Base-by-base conservation (phyloP, 2,329 filamentous ascomycete genomes). In the Beauveria australis region DNA sequence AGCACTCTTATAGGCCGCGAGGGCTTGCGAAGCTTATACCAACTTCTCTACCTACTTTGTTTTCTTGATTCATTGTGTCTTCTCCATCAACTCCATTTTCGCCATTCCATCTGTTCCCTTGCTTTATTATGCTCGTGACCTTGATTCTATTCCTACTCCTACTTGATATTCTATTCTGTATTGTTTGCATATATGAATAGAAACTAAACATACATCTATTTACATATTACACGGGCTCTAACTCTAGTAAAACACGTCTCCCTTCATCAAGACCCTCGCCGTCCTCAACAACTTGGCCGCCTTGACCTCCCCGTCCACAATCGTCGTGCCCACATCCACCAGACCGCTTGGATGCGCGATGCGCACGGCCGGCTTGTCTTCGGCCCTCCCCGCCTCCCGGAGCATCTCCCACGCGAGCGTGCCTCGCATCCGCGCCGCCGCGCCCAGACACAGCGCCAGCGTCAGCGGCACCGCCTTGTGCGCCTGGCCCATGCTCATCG, bases 391-490 rank as follows among this genome's bases (percentile, higher is more conserved):
- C 7, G 46, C 53, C 16, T 22, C 44, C 33, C 53, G 5, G 26
- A 58, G 30, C 41, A 61, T 40, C 16, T 46, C 18, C 46, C 43
- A 40, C 48, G 76, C 74, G 6, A 80, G 66, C 0, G 78, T 81
- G 0, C 76, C 78, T 4, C 71, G 62, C 5, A 82, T 67, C 56
- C 76, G 76, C 10, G 78, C 76, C 19, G 81, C 78, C 2, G 79
- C 78, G 66, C 73, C 81, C 68, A 64, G 77, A 73, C 69, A 82
- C 56, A 85, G 70, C 0, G 80, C 80, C 18, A 83, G 75, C 0
- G 82, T 85, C 59, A 84, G 75, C 1, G 81, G 82, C 3, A 82
- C 75, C 9, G 82, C 81, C 63, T 77, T 79, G 69, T 85, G 82
- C 5, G 81, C 80, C 63, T 84, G 80, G 1, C 79, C 80, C 59